phyloP scores from a whole-genome alignment of 768 basidiomycete genomes.

The Trametes coccinea region DNA sequence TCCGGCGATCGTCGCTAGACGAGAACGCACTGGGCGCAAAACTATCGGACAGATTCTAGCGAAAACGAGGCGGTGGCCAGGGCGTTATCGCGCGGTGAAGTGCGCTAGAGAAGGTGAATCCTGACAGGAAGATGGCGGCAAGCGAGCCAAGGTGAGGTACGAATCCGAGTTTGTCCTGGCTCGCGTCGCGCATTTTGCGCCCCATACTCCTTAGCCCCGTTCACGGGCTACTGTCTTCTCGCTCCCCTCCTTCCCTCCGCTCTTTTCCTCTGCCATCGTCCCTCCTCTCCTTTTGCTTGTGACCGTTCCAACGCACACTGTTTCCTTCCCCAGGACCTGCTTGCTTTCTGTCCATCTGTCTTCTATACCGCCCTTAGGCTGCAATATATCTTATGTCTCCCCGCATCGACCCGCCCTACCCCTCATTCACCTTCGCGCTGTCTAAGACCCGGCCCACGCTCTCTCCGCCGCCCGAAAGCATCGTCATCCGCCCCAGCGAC shows the following conservation, averaged over 20 bases:
- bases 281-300: neutral
- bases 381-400: conserved; percentile 5
- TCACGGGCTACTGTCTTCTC: neutral
- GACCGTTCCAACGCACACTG: too few species aligned
- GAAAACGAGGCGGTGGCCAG: neutral
- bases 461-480: neutral
- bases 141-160: conserved; percentile 11
- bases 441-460: neutral
- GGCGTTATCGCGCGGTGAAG: neutral
- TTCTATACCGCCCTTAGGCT: neutral
- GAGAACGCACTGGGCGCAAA: neutral
- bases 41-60: neutral
- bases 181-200: neutral
- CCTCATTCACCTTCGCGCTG: conserved; percentile 7
- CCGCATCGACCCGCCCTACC: conserved; percentile 12
- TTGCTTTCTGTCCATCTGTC: neutral
- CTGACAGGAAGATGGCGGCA: neutral
- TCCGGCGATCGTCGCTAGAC: neutral
- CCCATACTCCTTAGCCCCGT: neutral
- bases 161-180: neutral
- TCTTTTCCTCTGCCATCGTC: neutral
- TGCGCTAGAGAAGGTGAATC: neutral
- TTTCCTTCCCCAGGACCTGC: neutral
- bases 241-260: neutral
- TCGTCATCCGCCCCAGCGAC: neutral